phyloP scores from a whole-genome alignment of 768 basidiomycete species.

The Rhodotorula graminis region DNA sequence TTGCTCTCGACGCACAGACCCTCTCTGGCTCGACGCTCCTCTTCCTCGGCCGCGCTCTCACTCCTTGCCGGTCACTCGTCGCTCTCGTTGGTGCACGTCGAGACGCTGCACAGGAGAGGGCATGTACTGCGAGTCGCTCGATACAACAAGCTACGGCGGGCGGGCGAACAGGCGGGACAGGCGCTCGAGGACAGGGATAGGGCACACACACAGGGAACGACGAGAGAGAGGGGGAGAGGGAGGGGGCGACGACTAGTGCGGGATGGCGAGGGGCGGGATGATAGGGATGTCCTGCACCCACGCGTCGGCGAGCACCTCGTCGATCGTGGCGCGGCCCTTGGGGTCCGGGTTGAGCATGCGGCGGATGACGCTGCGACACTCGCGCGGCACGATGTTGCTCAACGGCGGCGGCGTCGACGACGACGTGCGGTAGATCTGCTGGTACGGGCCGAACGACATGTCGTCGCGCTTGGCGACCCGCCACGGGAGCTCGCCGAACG shows the following conservation, averaged over 20 bases:
- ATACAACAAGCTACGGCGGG: neutral
- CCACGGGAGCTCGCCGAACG: conserved; percentile 95
- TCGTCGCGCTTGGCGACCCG: conserved; percentile 83
- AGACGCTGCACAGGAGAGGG: too few relatives aligned
- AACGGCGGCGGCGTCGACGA: conserved; percentile 47
- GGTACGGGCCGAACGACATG: conserved; percentile 72
- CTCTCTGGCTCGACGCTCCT: too few relatives aligned
- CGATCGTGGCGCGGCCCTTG: conserved; percentile 65
- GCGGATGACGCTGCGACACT: conserved; percentile 74
- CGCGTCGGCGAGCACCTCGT: conserved; percentile 59
- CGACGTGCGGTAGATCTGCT: conserved; percentile 45
- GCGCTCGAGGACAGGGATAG: too few relatives aligned
- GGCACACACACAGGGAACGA: neutral
- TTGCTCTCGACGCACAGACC: too few relatives aligned
- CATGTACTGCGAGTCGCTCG: neutral
- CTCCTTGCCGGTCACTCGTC: too few relatives aligned
- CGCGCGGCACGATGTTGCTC: conserved; percentile 79
- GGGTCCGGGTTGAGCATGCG: conserved; percentile 96
- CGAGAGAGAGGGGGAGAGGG: too few relatives aligned
- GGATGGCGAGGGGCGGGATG: neutral
- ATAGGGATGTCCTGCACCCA: conserved; percentile 20
- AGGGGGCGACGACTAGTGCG: too few relatives aligned
- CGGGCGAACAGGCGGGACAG: too few relatives aligned
- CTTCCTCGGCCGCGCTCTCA: too few relatives aligned
- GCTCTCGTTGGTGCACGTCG: too few relatives aligned